These are phyloP conservation scores for Amanita rubescens DNA, from an alignment of 768 basidiomycete genomes.

Conservation along the genomic window DNA sequence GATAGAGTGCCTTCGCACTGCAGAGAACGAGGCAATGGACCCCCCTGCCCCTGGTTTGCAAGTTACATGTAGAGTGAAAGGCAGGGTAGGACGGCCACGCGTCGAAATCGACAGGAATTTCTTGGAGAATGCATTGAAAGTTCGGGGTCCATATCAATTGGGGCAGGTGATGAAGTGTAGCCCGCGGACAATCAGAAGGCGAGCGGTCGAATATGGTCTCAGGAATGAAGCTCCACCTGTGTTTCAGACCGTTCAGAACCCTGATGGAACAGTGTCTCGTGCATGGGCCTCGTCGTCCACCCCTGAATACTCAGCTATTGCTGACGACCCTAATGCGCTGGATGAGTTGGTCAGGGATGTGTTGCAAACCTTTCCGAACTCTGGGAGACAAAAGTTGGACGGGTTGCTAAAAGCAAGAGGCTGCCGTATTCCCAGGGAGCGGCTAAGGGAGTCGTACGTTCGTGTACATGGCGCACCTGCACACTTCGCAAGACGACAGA, in stretches of 20 bases:
- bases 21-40: too few species aligned
- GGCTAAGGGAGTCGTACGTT: background rate
- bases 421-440: background rate
- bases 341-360: background rate
- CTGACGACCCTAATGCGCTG: background rate
- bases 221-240: too few species aligned
- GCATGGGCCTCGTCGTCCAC: background rate
- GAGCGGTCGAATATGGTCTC: background rate
- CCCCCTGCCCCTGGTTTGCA: too few species aligned
- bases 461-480: slow-evolving; percentile 10
- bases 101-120: background rate
- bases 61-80: background rate
- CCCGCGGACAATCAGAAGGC: background rate
- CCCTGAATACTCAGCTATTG: background rate
- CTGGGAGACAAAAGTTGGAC: background rate
- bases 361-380: background rate
- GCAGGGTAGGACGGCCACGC: background rate
- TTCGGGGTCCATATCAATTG: background rate
- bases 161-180: background rate
- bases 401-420: background rate
- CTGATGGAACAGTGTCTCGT: background rate
- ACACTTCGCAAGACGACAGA: slow-evolving; percentile 11
- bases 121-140: background rate
- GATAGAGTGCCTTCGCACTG: too few species aligned
- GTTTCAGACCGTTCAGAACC: background rate